A percentile compares a stretch with the other conserved stretches of the same genome.
Evolutionary conservation across 495 filamentous ascomycete species (phyloP).

Genomic region (Talaromyces borbonicus): DNA sequence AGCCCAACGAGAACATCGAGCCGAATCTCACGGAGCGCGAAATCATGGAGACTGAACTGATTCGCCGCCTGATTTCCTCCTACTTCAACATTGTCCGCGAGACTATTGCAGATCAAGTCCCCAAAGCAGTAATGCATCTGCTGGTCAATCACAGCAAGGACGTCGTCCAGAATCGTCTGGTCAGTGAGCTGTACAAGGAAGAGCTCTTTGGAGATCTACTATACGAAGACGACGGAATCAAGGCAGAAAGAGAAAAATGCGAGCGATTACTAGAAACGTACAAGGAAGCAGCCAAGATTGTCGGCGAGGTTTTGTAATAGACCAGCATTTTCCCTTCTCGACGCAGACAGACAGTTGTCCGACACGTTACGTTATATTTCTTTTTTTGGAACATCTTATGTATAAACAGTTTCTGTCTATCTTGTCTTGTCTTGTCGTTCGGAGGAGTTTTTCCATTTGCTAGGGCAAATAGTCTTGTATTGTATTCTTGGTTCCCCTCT

Average conservation of each 20-base stretch:
- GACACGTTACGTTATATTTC: not conserved
- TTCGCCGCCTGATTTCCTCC: conserved; percentile 87
- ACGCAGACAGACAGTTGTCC: too few relatives aligned
- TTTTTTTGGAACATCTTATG: conserved; percentile 3
- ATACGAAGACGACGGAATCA: conserved; percentile 95
- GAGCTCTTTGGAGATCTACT: conserved; percentile 85
- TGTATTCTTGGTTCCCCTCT: conserved; percentile 1
- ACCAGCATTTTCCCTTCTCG: not conserved
- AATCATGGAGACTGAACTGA: conserved; percentile 93
- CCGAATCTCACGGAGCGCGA: conserved; percentile 90
- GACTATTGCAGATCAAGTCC: conserved; percentile 93
- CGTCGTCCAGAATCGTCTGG: conserved; percentile 90
- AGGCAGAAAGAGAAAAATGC: conserved; percentile 95
- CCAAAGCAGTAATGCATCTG: conserved; percentile 97
- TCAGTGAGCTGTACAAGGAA: conserved; percentile 93
- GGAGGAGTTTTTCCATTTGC: conserved; percentile 6
- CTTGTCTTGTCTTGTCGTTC: conserved; percentile 13
- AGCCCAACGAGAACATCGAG: conserved; percentile 43
- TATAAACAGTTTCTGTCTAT: conserved; percentile 11
- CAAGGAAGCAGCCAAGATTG: conserved; percentile 93
- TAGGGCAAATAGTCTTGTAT: conserved; percentile 10
- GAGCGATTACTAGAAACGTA: conserved; percentile 91
- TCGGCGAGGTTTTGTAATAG: conserved; percentile 83
- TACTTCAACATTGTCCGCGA: conserved; percentile 99
- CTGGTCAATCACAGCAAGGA: conserved; percentile 98